Evolutionary conservation across 345 rosid species (phyloP), one percentile per base, ranked within the genome.

Genomic region (Cardiospermum halicacabum): DNA sequence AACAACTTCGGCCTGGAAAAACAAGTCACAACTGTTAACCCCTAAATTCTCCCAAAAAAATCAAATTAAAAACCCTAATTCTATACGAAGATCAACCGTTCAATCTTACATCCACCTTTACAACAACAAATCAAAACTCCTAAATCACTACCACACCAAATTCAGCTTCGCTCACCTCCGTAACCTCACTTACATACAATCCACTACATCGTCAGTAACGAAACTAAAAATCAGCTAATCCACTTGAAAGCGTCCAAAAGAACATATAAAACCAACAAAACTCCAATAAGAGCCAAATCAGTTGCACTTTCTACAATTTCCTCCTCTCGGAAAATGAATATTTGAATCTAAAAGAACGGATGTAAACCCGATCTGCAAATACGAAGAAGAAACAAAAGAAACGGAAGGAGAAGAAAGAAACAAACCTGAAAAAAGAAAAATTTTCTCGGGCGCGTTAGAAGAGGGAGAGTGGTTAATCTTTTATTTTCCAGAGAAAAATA

Each of bases 1-100:
- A 56, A 68, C 47, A 54, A 74, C 63, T 72, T 75, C 13, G 34
- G 12, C 63, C 75, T 75, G 75, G 68, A 49, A 58, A 3, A 57
- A 60, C 40, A 68, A 42, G 62, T 40, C 27, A 40, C 7, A 34
- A 34, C 10, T 7, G 0, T 2, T 0, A 34, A 47, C 21, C 36
- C 68, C 49, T 25, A 16, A 36, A 5, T 37, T 36, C 59, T 3
- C 26, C n/a, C 16, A 36, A 25, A 37, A 53, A 36, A 39, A 47
- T 10, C 6, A 16, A 63, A 2, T 24, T 32, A 25, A 51, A 64
- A 64, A 24, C 12, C 39, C 39, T 34, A 0, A 34, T 34, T 34
- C 39, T 34, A 7, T 11, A 48, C 10, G 30, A 13, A 26, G 25
- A 7, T 22, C 25, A 3, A 26, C 1, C 6, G 25, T 42, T 60